Conservation (phyloP, 2,329 filamentous ascomycete genomes). For the Sporothrix inflata region DNA sequence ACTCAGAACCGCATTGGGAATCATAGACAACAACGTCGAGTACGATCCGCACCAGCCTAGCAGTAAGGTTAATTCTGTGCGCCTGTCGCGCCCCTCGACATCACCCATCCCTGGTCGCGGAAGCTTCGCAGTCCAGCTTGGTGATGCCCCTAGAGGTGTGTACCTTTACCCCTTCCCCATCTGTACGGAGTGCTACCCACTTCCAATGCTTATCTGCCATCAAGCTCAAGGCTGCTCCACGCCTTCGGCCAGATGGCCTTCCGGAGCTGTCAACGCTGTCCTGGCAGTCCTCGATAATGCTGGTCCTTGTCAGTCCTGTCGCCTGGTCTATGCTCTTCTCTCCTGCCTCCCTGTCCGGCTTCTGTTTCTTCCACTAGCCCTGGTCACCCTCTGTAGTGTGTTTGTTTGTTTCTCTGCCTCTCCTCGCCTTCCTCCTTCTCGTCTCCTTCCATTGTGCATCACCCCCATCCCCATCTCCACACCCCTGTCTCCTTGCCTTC, state of each 20-base stretch:
- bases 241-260: constrained; percentile 24
- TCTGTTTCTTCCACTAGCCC: constrained; percentile 16
- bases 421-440: not conserved
- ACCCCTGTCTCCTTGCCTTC: not conserved
- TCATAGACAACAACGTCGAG: not conserved
- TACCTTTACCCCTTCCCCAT: constrained; percentile 1
- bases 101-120: constrained; percentile 12
- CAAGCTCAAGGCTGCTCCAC: not conserved
- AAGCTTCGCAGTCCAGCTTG: constrained; percentile 12
- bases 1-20: not conserved
- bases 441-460: not conserved
- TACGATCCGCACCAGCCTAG: constrained; percentile 29
- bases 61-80: constrained; percentile 34
- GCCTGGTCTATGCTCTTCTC: constrained; percentile 10
- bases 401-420: constrained; percentile 25
- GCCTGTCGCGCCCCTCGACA: not conserved
- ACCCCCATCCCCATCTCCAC: not conserved
- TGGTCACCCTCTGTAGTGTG: not conserved
- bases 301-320: constrained; percentile 1
- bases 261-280: constrained; percentile 13
- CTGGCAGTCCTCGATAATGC: not conserved
- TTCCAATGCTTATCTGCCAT: constrained; percentile 11
- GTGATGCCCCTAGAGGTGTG: not conserved
- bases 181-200: not conserved
- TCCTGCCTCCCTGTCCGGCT: constrained; percentile 11